Evolutionary conservation across 2,329 filamentous ascomycete genomes (phyloP).

Genomic region (Colletotrichum falcatum): DNA sequence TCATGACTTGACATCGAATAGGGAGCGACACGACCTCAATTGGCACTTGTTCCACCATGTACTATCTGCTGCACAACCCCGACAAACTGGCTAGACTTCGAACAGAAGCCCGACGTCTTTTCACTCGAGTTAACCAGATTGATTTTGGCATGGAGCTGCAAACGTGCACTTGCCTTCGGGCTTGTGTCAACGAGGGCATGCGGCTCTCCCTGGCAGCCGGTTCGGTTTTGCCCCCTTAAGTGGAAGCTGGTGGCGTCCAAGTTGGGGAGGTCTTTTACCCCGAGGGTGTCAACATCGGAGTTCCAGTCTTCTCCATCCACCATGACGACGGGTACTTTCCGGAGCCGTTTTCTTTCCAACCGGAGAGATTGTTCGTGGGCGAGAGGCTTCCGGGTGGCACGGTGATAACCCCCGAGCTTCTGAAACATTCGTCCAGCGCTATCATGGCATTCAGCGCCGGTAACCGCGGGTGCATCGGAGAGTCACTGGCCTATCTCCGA

Average conservation of each 20-base stretch:
- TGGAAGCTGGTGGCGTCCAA: constrained; percentile 7
- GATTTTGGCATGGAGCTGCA: constrained; percentile 17
- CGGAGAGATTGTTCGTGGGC: constrained; percentile 24
- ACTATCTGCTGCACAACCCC: constrained; percentile 17
- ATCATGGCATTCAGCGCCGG: constrained; percentile 32
- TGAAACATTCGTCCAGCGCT: constrained; percentile 5
- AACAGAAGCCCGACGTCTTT: neutral
- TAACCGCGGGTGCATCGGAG: constrained; percentile 26
- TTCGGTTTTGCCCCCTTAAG: constrained; percentile 18
- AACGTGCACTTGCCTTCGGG: constrained; percentile 25
- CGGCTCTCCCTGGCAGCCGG: constrained; percentile 18
- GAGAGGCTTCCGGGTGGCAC: constrained; percentile 22
- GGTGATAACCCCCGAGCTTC: constrained; percentile 3
- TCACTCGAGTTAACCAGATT: constrained; percentile 8
- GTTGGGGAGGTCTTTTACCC: constrained; percentile 10
- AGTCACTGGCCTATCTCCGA: constrained; percentile 22
- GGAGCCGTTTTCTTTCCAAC: constrained; percentile 14
- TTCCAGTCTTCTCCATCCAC: constrained; percentile 26
- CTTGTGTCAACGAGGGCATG: constrained; percentile 24
- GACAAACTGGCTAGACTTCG: constrained; percentile 15
- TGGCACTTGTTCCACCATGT: constrained; percentile 22
- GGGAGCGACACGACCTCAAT: constrained; percentile 28
- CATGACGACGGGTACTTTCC: constrained; percentile 23
- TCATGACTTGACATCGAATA: neutral
- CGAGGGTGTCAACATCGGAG: constrained; percentile 20